These are phyloP conservation scores for Corchorus capsularis DNA, from an alignment of 345 rosid species.

Conservation along the genomic window DNA sequence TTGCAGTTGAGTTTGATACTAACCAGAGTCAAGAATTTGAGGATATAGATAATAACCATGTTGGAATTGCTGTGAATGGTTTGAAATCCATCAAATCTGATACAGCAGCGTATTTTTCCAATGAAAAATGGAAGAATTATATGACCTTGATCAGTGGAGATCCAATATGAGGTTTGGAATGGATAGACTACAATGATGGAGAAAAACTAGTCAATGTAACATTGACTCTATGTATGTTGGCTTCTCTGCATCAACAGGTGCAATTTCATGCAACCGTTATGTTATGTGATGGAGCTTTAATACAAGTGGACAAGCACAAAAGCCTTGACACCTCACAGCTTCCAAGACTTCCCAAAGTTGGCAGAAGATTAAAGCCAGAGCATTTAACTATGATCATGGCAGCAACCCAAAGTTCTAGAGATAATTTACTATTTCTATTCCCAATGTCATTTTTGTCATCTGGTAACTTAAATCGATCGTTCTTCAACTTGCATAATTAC, in stretches of 20 bases:
- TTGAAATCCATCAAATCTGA: constrained; percentile 37
- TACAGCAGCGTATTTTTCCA: constrained; percentile 42
- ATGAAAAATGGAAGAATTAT: constrained; percentile 21
- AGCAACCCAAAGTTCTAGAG: no score
- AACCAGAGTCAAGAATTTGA: constrained; percentile 40
- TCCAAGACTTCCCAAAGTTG: constrained; percentile 46
- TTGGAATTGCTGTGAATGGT: constrained; percentile 55
- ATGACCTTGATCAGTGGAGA: constrained; percentile 40
- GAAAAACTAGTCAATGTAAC: constrained; percentile 46
- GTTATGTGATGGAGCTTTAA: constrained; percentile 69
- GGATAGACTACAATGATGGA: constrained; percentile 57
- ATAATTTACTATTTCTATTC: no score
- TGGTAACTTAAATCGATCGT: no score
- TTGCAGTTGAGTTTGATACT: constrained; percentile 61
- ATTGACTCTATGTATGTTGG: constrained; percentile 55
- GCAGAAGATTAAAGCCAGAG: background rate
- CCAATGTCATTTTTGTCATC: no score
- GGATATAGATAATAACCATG: constrained; percentile 55
- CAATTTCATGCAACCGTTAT: constrained; percentile 37
- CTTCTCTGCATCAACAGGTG: constrained; percentile 53
- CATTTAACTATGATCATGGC: background rate
- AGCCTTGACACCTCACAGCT: constrained; percentile 44
- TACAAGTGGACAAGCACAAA: constrained; percentile 42
- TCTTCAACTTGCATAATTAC: no score
- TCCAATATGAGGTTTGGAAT: constrained; percentile 45